Base-by-base conservation (phyloP, 2,329 filamentous ascomycete genomes). In the Dothistroma pini region DNA sequence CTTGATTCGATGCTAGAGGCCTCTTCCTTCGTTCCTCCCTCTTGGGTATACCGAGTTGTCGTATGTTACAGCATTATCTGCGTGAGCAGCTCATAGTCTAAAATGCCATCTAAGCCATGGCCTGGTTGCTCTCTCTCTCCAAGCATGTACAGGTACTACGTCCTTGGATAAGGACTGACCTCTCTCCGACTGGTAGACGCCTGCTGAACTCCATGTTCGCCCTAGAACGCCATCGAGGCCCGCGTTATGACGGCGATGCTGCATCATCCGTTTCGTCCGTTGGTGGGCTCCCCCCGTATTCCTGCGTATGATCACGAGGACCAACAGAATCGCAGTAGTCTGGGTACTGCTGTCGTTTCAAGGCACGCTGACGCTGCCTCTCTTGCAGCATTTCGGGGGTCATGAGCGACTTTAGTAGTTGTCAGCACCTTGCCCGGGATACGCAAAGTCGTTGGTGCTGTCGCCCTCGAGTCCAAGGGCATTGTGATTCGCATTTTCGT, bases 401-500 rank as follows among this genome's bases (percentile, higher is more conserved):
- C 41, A 16, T 14, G 16, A 9, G 35, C 35, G 35, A 38, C 9
- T 19, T 44, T 62, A 66, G 47, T 63, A 66, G 32, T 63, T 60
- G 41, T 53, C 60, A 25, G 57, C 54, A 44, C 58, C 51, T 21
- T 57, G 55, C 10, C 59, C 62, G 10, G 51, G 25, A 57, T 74
- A 74, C 22, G 66, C 69, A 54, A 74, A 75, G 32, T 78, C 79
- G 52, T 70, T 71, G 63, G 73, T 70, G 63, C 76, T 73, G 57
- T 79, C 78, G 35, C 70, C 70, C 64, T 81, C 78, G 67, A 78
- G 72, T 69, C 74, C 75, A 65, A 81, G 70, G 68, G 78, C 73
- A 71, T 76, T 72, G 68, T 73, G 74, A 68, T 77, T 78, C 67
- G 75, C 68, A 68, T 69, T 68, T 65, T 75, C 72, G 60, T 70